A percentile compares a stretch with the other conserved stretches of the same genome.
These are phyloP conservation scores for Rutstroemia sp. DNA, from an alignment of 2,329 filamentous ascomycete genomes.

Conservation along the genomic window DNA sequence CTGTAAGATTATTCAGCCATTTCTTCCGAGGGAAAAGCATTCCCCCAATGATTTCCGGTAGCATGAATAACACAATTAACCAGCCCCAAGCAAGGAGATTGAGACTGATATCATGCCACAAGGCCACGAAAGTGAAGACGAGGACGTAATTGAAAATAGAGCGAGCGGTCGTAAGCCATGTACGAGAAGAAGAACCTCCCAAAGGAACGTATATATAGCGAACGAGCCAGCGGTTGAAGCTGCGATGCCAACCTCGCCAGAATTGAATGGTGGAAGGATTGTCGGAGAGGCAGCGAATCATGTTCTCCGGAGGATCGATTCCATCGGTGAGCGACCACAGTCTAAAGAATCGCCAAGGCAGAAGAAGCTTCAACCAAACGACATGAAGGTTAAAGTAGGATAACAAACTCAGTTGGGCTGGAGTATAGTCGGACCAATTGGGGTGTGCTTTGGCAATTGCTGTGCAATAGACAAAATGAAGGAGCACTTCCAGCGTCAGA, in stretches of 20 bases:
- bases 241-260: conserved; percentile 95
- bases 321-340: conserved; percentile 91
- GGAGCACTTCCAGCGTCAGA: conserved; percentile 81
- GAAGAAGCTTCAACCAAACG: conserved; percentile 94
- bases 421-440: conserved; percentile 75
- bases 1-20: conserved; percentile 62
- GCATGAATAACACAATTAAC: conserved; percentile 88
- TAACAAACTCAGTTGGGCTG: conserved; percentile 80
- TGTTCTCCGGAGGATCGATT: conserved; percentile 94
- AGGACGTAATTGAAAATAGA: conserved; percentile 69
- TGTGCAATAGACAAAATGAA: conserved; percentile 89
- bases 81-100: conserved; percentile 92
- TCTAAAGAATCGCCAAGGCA: conserved; percentile 97
- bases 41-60: conserved; percentile 73
- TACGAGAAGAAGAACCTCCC: conserved; percentile 57
- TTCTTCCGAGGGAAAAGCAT: conserved; percentile 62
- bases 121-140: conserved; percentile 92
- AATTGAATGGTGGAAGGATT: conserved; percentile 89
- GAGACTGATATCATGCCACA: conserved; percentile 97
- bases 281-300: conserved; percentile 92
- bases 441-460: conserved; percentile 80
- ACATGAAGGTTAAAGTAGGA: conserved; percentile 95
- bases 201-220: conserved; percentile 92
- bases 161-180: conserved; percentile 40
- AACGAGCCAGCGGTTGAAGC: conserved; percentile 89